Evolutionary conservation across 305 asterid genomes (phyloP).

Genomic region (Plantago coronopus): DNA sequence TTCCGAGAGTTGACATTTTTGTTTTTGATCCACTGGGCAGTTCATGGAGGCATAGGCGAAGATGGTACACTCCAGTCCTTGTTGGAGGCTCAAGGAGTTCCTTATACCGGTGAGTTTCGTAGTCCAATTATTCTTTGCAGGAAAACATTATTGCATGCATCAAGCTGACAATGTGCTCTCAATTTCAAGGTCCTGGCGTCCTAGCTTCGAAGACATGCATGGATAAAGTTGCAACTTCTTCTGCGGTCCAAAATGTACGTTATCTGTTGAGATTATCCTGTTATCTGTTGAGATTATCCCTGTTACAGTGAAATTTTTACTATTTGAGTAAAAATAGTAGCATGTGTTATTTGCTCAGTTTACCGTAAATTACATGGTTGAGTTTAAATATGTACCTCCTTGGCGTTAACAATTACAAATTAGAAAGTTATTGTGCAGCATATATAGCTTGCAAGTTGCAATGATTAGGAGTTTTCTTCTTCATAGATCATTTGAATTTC

Average conservation of each 20-base stretch:
- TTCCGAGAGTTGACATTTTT: constrained; percentile 13
- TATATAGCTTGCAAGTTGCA: no score
- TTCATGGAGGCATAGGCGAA: constrained; percentile 96
- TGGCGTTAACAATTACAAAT: not conserved
- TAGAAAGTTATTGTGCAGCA: not conserved
- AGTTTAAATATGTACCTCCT: not conserved
- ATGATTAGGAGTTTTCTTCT: not conserved
- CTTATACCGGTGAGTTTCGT: constrained; percentile 51
- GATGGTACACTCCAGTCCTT: constrained; percentile 84
- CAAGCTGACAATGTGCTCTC: constrained; percentile 28
- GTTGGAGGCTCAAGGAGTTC: constrained; percentile 69
- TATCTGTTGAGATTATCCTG: constrained; percentile 20
- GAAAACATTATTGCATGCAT: constrained; percentile 16
- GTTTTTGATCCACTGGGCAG: constrained; percentile 35
- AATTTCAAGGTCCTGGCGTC: constrained; percentile 65
- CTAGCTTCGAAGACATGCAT: constrained; percentile 74
- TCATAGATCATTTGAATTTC: constrained; percentile 1
- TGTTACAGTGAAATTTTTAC: constrained; percentile 13
- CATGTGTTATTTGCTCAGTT: no score
- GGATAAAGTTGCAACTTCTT: constrained; percentile 90
- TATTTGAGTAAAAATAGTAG: no score
- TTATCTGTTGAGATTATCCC: constrained; percentile 9
- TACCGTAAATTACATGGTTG: no score
- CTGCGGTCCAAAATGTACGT: constrained; percentile 70
- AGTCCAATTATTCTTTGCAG: constrained; percentile 5